Evolutionary conservation across 2,329 filamentous ascomycete genomes (phyloP).

Genomic region (Colletotrichum sublineola): DNA sequence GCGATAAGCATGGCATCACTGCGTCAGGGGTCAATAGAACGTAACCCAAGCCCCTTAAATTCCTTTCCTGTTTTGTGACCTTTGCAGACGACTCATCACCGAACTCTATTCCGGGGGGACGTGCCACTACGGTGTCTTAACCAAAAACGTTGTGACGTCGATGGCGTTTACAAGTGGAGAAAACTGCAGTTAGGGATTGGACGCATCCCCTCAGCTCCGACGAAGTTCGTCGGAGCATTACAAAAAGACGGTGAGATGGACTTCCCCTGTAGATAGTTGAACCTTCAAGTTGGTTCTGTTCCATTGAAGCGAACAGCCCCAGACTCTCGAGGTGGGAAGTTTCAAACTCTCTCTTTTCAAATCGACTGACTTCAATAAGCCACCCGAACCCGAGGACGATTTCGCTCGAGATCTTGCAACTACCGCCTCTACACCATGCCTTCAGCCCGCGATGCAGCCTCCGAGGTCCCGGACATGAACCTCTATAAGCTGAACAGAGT

Average conservation of each 20-base stretch:
- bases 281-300: background rate
- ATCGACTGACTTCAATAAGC: background rate
- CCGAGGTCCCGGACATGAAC: slow-evolving; percentile 38
- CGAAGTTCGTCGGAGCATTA: background rate
- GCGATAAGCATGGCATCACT: slow-evolving; percentile 12
- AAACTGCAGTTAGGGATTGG: background rate
- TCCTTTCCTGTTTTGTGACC: background rate
- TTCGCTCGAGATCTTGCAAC: background rate
- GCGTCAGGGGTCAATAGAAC: slow-evolving; percentile 9
- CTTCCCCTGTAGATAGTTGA: no score
- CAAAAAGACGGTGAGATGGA: background rate
- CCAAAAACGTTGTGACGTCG: slow-evolving; percentile 21
- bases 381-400: slow-evolving; percentile 11
- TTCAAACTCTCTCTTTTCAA: no score
- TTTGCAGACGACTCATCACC: slow-evolving; percentile 5
- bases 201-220: background rate
- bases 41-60: slow-evolving; percentile 6
- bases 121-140: slow-evolving; percentile 24
- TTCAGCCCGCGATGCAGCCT: slow-evolving; percentile 8
- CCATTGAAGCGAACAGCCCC: background rate
- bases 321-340: background rate
- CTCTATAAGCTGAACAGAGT: slow-evolving; percentile 38
- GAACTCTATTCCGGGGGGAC: slow-evolving; percentile 33
- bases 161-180: slow-evolving; percentile 4
- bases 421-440: slow-evolving; percentile 4